These are phyloP conservation scores for Candida michaelii DNA, from an alignment of 805 yeast genomes.

Conservation along the genomic window DNA sequence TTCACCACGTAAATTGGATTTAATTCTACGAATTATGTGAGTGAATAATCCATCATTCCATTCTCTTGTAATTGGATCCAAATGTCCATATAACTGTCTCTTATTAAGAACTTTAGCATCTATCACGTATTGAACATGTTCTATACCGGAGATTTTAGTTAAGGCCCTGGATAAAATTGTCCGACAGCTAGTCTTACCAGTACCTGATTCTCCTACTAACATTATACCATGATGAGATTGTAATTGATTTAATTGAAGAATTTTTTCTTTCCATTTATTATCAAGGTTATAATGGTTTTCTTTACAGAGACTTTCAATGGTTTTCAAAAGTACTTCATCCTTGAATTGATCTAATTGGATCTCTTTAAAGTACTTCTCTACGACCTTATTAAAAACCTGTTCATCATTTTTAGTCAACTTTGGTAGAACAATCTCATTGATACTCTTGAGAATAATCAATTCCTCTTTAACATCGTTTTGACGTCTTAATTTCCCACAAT, in stretches of 20 bases:
- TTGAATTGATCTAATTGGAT: conserved; percentile 18
- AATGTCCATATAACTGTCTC: conserved; percentile 61
- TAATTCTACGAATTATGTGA: conserved; percentile 56
- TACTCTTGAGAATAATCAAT: conserved; percentile 46
- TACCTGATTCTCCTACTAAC: conserved; percentile 72
- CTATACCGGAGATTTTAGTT: conserved; percentile 31
- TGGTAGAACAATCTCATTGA: conserved; percentile 67
- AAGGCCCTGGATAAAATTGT: conserved; percentile 47
- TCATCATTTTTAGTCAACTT: conserved; percentile 59
- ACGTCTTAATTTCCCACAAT: conserved; percentile 51
- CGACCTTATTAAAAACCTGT: conserved; percentile 28
- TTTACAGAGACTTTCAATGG: not conserved
- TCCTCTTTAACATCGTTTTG: conserved; percentile 1
- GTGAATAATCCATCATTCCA: conserved; percentile 92
- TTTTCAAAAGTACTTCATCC: conserved; percentile 22
- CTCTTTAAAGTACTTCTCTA: conserved; percentile 25
- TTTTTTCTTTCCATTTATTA: conserved; percentile 10
- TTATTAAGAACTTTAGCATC: conserved; percentile 79
- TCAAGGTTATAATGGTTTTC: not conserved
- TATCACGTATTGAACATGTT: conserved; percentile 45
- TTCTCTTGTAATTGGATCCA: conserved; percentile 78
- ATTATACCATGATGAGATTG: conserved; percentile 78
- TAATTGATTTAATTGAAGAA: conserved; percentile 58
- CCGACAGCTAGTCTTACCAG: conserved; percentile 69
- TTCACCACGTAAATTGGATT: conserved; percentile 61